These are phyloP conservation scores for Talaromyces sp. DNA, from an alignment of 2,329 filamentous ascomycete genomes.

Conservation along the genomic window DNA sequence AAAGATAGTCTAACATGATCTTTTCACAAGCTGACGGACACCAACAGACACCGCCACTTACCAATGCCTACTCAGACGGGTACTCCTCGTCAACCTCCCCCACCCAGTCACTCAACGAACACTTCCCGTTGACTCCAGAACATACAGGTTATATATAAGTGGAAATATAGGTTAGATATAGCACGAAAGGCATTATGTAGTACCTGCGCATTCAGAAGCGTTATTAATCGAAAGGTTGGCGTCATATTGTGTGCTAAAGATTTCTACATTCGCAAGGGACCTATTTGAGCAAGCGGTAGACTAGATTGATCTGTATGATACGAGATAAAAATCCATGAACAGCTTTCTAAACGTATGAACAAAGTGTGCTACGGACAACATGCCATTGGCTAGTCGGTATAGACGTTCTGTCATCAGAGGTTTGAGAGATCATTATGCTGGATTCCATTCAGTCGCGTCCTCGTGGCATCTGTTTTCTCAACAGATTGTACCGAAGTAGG, in stretches of 20 bases:
- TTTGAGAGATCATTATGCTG: background rate
- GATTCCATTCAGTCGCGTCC: background rate
- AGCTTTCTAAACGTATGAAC: too few relatives aligned
- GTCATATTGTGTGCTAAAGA: background rate
- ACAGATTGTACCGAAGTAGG: background rate
- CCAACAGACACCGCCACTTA: constrained; percentile 37
- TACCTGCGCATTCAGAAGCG: background rate
- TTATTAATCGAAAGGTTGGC: background rate
- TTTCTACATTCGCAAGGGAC: background rate
- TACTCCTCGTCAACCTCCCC: constrained; percentile 43
- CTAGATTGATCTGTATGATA: background rate
- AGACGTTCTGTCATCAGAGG: background rate
- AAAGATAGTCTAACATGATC: constrained; percentile 6
- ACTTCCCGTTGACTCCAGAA: constrained; percentile 41
- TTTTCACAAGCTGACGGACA: constrained; percentile 20
- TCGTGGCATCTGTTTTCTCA: background rate
- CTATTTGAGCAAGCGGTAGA: background rate
- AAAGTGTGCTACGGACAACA: background rate
- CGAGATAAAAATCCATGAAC: background rate
- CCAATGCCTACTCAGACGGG: constrained; percentile 39
- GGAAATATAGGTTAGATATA: background rate
- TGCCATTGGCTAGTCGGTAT: background rate
- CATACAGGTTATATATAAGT: constrained; percentile 27
- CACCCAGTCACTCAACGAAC: constrained; percentile 34
- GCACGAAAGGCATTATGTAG: background rate